phyloP scores from a whole-genome alignment of 768 basidiomycete genomes.

The Suillus hirtellus region DNA sequence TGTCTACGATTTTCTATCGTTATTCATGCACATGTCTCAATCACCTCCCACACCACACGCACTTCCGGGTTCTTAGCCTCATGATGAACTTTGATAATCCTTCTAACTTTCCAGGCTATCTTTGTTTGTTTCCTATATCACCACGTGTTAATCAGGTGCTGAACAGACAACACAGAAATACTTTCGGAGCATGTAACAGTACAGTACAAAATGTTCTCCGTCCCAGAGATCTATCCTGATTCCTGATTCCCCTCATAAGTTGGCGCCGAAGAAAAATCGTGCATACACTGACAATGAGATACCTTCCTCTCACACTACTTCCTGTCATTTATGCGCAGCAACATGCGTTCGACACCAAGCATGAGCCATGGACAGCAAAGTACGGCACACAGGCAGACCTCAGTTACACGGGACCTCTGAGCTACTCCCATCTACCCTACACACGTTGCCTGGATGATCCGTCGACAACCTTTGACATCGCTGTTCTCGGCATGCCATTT shows the following conservation, averaged over 20 bases:
- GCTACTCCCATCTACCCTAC: constrained; percentile 80
- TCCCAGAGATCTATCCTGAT: neutral
- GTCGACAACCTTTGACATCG: constrained; percentile 59
- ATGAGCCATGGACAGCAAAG: constrained; percentile 55
- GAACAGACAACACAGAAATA: constrained; percentile 3
- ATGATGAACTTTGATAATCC: constrained; percentile 23
- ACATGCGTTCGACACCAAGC: constrained; percentile 6
- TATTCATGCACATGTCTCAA: constrained; percentile 30
- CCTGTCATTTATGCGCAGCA: constrained; percentile 8
- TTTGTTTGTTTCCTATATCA: constrained; percentile 3
- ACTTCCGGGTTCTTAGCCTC: constrained; percentile 14
- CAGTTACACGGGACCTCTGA: constrained; percentile 67
- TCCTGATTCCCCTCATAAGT: neutral
- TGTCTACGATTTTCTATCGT: constrained; percentile 45
- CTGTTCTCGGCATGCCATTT: constrained; percentile 71
- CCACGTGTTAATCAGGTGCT: constrained; percentile 5
- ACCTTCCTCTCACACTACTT: constrained; percentile 3
- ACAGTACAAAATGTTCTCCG: neutral
- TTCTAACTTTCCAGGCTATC: neutral
- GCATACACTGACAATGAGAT: constrained; percentile 3
- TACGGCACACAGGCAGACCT: constrained; percentile 69
- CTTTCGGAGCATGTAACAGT: constrained; percentile 1
- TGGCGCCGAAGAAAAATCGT: neutral
- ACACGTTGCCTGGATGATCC: constrained; percentile 63
- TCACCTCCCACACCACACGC: constrained; percentile 24